Evolutionary conservation across 2,329 filamentous ascomycete species (phyloP).

Genomic region (Bipolaris gigantea): DNA sequence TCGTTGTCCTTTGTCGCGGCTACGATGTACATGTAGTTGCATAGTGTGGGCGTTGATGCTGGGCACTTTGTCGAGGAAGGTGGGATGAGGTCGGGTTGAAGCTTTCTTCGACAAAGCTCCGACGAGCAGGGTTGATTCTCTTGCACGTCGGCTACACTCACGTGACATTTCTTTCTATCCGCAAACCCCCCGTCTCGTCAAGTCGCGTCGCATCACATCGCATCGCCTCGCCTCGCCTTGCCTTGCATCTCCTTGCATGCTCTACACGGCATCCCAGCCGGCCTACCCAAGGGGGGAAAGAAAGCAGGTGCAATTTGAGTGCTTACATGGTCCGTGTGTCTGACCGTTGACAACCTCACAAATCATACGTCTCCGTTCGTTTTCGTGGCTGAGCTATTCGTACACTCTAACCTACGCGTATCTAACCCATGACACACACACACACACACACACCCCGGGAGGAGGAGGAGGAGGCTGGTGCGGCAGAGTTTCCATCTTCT

Average conservation of each 20-base stretch:
- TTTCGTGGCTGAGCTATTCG: too few species aligned
- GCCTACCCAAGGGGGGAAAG: background rate
- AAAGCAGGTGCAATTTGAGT: background rate
- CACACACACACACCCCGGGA: too few species aligned
- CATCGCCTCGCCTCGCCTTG: background rate
- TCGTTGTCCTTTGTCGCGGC: background rate
- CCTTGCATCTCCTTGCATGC: background rate
- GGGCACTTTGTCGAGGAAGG: too few species aligned
- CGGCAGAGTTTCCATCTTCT: too few species aligned
- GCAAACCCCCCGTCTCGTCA: background rate
- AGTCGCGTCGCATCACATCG: background rate
- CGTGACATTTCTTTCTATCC: background rate
- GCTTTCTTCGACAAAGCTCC: background rate
- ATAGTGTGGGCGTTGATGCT: background rate
- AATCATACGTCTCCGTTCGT: background rate
- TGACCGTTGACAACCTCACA: background rate
- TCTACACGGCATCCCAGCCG: too few species aligned
- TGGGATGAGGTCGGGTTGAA: constrained; percentile 1
- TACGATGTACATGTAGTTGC: background rate
- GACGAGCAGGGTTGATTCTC: background rate
- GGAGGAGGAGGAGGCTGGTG: too few species aligned
- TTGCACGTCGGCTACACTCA: background rate
- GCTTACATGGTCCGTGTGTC: background rate
- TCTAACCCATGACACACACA: too few species aligned
- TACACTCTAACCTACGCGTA: too few species aligned